A percentile compares a stretch with the other conserved stretches of the same genome.
Conservation (phyloP, 306 rosid species). For the Vigna radiata region DNA sequence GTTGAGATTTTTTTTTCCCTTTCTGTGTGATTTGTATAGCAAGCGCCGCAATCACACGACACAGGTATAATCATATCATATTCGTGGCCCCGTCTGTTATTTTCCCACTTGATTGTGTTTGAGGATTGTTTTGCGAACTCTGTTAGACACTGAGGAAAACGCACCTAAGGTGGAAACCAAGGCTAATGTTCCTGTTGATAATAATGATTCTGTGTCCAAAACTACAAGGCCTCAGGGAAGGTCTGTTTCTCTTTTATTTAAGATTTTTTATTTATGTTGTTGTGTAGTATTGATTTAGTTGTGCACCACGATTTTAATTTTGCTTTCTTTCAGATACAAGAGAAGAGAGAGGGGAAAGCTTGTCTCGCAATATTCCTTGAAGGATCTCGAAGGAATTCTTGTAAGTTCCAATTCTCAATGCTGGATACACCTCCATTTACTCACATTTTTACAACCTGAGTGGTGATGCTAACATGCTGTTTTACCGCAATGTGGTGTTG, state of each 20-base stretch:
- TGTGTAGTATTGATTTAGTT: not conserved
- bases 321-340: conserved; percentile 64
- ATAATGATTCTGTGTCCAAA: conserved; percentile 55
- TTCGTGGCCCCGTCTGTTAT: not conserved
- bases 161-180: conserved; percentile 51
- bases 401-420: conserved; percentile 54
- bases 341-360: conserved; percentile 93
- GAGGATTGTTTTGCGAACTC: conserved; percentile 21
- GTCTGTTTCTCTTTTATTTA: conserved; percentile 49
- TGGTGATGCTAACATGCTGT: not conserved
- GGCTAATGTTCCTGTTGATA: conserved; percentile 44
- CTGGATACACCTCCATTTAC: not conserved
- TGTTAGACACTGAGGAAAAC: conserved; percentile 46
- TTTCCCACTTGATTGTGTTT: conserved; percentile 28
- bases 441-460: not conserved
- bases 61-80: conserved; percentile 51
- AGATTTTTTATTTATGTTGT: not conserved
- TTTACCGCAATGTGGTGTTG: not conserved
- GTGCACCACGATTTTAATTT: not conserved
- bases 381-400: conserved; percentile 95
- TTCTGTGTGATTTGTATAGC: conserved; percentile 51
- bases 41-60: conserved; percentile 63
- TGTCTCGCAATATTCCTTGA: conserved; percentile 76
- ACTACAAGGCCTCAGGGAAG: conserved; percentile 94
- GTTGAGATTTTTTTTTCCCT: conserved; percentile 20